Base-by-base conservation (phyloP, 2,329 filamentous ascomycete species). In the Fusarium globosum region DNA sequence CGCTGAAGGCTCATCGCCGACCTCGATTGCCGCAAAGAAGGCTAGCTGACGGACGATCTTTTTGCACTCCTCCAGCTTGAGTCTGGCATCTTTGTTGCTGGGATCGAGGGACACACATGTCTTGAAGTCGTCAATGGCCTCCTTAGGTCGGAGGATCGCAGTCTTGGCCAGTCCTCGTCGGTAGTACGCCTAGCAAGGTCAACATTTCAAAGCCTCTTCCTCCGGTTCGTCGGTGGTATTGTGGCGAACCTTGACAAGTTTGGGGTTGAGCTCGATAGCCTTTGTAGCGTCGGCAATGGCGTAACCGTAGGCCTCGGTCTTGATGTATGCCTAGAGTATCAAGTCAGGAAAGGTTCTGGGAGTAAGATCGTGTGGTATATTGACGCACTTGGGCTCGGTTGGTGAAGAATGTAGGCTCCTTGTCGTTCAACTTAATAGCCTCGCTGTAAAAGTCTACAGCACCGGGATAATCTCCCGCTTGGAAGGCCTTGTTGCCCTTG, bases 11-110 rank as follows among this genome's bases (percentile, higher is more conserved):
- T 96, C 94, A 77, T 98, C 96, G 66, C 93, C 91, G 51, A 98
- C 89, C 82, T 98, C 96, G 78, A 98, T 99, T 38, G 96, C 96
- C 77, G 94, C 95, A 77, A 97, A 92, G 83, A 99, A 99, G 69
- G 96, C 94, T 79, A 96, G 86, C 79, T 96, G 92, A 80, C 96
- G 95, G 74, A 98, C 94, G 77, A 97, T 90, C 87, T 97, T 98
- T 82, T 97, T 94, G 84, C 95, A 98, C 80, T 98, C 96, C 69
- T 94, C 91, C 77, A 97, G 87, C 86, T 97, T 97, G 76, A 97
- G 87, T 82, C 94, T 95, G 64, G 95, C 96, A 85, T 96, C 94
- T 78, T 95, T 95, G 84, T 98, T 97, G 77, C 85, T 87, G 6
- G 96, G 96, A 67, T 95, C 94, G 81, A 96, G 93, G 84, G 91